Conservation (phyloP, 1,284 basidiomycete species). For the Hypsizygus ulmarius region DNA sequence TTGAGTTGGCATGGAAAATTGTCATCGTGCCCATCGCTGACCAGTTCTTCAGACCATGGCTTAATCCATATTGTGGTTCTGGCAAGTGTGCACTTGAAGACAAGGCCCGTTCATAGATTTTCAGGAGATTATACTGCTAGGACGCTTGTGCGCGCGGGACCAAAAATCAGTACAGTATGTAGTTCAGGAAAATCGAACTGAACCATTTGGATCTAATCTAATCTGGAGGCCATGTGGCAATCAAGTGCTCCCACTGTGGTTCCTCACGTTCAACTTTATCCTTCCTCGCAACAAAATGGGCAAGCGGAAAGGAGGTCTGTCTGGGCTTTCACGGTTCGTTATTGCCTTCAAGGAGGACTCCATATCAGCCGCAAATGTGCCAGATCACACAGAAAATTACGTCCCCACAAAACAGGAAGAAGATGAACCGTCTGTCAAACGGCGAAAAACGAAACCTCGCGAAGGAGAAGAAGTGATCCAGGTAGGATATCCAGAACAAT, state of each 20-base stretch:
- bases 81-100: too few species aligned
- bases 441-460: conserved; percentile 6
- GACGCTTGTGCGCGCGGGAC: too few species aligned
- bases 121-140: too few species aligned
- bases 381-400: conserved; percentile 4
- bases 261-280: neutral
- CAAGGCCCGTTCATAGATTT: too few species aligned
- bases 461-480: neutral
- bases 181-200: too few species aligned
- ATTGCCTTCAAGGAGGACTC: conserved; percentile 34
- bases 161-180: too few species aligned
- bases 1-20: too few species aligned
- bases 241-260: neutral
- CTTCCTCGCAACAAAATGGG: conserved; percentile 26
- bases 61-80: too few species aligned
- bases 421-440: conserved; percentile 12
- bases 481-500: conserved; percentile 14
- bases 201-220: conserved; percentile 11
- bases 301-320: conserved; percentile 40
- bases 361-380: conserved; percentile 9
- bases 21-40: too few species aligned
- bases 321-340: conserved; percentile 51
- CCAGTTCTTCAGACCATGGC: too few species aligned
- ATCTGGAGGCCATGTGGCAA: neutral
- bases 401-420: neutral